Base-by-base conservation (phyloP, 2,329 filamentous ascomycete genomes). In the Cladosporium colombiae region DNA sequence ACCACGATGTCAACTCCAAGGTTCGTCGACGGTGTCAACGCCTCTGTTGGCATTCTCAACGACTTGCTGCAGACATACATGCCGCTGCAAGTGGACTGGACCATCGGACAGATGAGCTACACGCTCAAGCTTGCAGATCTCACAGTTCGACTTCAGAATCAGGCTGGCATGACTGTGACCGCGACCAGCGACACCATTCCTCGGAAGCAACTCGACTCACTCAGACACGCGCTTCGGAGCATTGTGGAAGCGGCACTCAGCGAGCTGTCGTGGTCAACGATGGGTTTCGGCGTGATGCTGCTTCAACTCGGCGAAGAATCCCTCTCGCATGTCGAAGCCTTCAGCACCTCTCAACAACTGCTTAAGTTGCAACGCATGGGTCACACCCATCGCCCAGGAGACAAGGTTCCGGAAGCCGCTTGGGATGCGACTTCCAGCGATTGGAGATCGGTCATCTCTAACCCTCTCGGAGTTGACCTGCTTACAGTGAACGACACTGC, bases 401-500 rank as follows among this genome's bases (percentile, higher is more conserved):
- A 29, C 3, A 33, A 55, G 52, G 10, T n/a, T 33, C 8, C n/a
- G n/a, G 40, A 46, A 11, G 52, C 6, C 23, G 56, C 21, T 23
- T 59, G 56, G 56, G 56, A 59, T 21, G 56, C 56, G 14, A 44
- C 56, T 29, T 59, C 21, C n/a, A 23, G 56, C 25, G 35, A 59
- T 13, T 44, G 21, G 33, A 33, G 37, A n/a, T 59, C 56, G 0
- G 16, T 59, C 13, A 4, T 46, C 21, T 59, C 56, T 33, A 64
- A 64, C 21, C 52, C 62, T 14, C 37, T 40, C 21, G 62, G 63
- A 23, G 55, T 68, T 0, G 53, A 68, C 35, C 65, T 68, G 18
- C 29, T 61, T 3, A 68, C 56, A 11, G 58, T 65, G n/a, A 56
- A 66, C 14, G 67, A 68, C 52, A 67, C 63, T 1, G 65, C 67